Percentiles rank a stretch among this genome's conserved stretches.
These are phyloP conservation scores for Hamamelis virginiana DNA, from an alignment of 164 flowering plant genomes.

Conservation along the genomic window DNA sequence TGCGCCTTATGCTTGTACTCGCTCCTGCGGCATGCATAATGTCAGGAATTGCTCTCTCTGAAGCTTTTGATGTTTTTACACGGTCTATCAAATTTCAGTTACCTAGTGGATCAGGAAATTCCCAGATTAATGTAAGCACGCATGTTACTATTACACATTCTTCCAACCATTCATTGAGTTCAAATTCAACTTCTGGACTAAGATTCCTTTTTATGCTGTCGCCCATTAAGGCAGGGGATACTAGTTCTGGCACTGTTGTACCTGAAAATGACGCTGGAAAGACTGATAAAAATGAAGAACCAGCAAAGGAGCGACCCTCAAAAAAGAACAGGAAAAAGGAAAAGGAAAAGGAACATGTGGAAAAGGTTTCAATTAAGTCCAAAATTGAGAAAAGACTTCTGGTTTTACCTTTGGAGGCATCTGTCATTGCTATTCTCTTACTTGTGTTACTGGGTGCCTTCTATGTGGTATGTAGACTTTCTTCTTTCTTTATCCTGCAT, in stretches of 20 bases:
- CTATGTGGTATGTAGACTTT: slow-evolving; percentile 75
- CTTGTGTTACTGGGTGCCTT: slow-evolving; percentile 86
- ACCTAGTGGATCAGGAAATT: slow-evolving; percentile 29
- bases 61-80: slow-evolving; percentile 86
- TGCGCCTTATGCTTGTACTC: slow-evolving; percentile 97
- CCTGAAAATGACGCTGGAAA: slow-evolving; percentile 47
- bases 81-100: slow-evolving; percentile 83
- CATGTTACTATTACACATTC: not conserved
- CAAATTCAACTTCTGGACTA: slow-evolving; percentile 14
- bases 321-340: slow-evolving; percentile 81
- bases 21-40: slow-evolving; percentile 99
- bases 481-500: slow-evolving; percentile 5
- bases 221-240: slow-evolving; percentile 68
- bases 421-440: slow-evolving; percentile 65
- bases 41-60: slow-evolving; percentile 98
- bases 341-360: slow-evolving; percentile 75
- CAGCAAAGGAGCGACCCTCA: slow-evolving; percentile 62
- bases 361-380: slow-evolving; percentile 52
- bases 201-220: slow-evolving; percentile 22
- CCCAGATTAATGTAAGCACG: slow-evolving; percentile 50
- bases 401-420: slow-evolving; percentile 80
- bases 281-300: slow-evolving; percentile 61
- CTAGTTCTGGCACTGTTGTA: slow-evolving; percentile 28
- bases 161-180: not conserved
- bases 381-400: slow-evolving; percentile 62